A percentile compares a stretch with the other conserved stretches of the same genome.
phyloP scores from a whole-genome alignment of 2,329 filamentous ascomycete genomes.

The Ascochyta koolunga region DNA sequence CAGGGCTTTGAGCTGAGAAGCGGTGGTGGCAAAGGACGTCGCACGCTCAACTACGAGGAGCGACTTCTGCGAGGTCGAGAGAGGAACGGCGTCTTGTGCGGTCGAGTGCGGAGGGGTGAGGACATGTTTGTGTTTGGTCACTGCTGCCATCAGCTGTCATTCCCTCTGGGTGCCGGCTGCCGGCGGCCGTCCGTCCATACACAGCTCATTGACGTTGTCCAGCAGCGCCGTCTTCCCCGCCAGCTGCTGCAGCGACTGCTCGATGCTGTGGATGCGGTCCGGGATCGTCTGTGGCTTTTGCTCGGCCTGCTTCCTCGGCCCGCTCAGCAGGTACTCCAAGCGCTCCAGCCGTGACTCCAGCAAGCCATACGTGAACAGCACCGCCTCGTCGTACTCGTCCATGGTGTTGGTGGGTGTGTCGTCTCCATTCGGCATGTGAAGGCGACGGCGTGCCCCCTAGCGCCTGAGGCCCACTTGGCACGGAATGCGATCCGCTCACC shows the following conservation, averaged over 20 bases:
- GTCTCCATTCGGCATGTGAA: conserved; percentile 22
- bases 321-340: conserved; percentile 52
- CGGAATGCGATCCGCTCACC: conserved; percentile 7
- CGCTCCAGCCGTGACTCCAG: conserved; percentile 54
- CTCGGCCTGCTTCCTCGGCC: conserved; percentile 27
- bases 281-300: conserved; percentile 37
- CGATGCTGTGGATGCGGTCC: conserved; percentile 47
- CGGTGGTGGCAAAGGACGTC: conserved; percentile 49
- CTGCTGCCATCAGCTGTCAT: conserved; percentile 34
- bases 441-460: conserved; percentile 3
- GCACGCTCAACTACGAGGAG: conserved; percentile 54
- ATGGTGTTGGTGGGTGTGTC: conserved; percentile 25
- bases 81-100: conserved; percentile 22
- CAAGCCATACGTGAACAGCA: conserved; percentile 50
- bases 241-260: conserved; percentile 47
- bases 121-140: conserved; percentile 50
- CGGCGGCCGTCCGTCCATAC: conserved; percentile 26
- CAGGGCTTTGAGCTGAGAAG: conserved; percentile 53
- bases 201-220: conserved; percentile 49
- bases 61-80: conserved; percentile 34
- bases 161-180: background rate
- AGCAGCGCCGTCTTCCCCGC: conserved; percentile 49
- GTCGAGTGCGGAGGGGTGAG: conserved; percentile 33
- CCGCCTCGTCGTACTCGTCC: conserved; percentile 49
- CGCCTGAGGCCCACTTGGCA: conserved; percentile 1